Conservation (phyloP, 2,329 filamentous ascomycete species). For the Ophiostoma himal-ulmi region DNA sequence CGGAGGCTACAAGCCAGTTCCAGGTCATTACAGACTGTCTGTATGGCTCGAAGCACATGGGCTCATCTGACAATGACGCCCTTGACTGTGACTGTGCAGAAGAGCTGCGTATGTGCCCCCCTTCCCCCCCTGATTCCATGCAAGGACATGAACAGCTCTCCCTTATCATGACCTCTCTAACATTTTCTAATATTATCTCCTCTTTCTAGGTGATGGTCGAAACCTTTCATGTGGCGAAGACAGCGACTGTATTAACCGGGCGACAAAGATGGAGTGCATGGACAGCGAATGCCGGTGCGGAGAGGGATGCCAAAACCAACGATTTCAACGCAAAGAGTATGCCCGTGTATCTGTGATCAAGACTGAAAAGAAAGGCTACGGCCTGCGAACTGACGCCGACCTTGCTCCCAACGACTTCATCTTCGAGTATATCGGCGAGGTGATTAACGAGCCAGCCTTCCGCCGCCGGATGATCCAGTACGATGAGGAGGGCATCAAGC, state of each 20-base stretch:
- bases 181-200: constrained; percentile 19
- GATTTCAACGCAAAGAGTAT: constrained; percentile 86
- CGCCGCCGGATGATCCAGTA: constrained; percentile 87
- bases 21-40: constrained; percentile 77
- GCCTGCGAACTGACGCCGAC: constrained; percentile 73
- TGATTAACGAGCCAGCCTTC: constrained; percentile 89
- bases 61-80: constrained; percentile 80
- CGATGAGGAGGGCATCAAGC: constrained; percentile 92
- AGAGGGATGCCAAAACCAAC: constrained; percentile 82
- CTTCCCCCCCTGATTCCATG: neutral
- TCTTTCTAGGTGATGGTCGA: constrained; percentile 47
- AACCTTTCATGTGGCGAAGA: constrained; percentile 93
- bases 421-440: constrained; percentile 97
- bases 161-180: constrained; percentile 15
- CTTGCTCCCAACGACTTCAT: constrained; percentile 84
- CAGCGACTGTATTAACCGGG: constrained; percentile 96
- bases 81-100: constrained; percentile 93
- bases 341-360: constrained; percentile 92
- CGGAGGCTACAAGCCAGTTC: constrained; percentile 70
- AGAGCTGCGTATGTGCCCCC: constrained; percentile 77
- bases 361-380: constrained; percentile 96
- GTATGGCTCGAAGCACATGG: constrained; percentile 87
- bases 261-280: constrained; percentile 95
- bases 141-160: neutral
- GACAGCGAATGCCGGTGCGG: constrained; percentile 80